Evolutionary conservation across 2,329 filamentous ascomycete genomes (phyloP).

Genomic region (Ascomycota sp.): DNA sequence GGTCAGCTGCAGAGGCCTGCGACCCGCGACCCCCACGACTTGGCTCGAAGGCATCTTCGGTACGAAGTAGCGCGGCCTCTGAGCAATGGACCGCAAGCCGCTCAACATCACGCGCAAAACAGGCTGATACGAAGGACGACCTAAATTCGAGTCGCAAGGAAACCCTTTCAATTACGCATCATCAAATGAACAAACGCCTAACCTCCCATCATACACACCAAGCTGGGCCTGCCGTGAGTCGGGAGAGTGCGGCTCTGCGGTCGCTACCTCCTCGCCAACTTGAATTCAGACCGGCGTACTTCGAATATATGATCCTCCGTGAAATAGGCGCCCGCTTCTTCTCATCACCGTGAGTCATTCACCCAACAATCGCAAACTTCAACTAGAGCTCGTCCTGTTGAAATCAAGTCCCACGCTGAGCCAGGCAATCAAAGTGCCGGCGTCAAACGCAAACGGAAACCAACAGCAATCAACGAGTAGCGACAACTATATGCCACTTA

Average conservation of each 20-base stretch:
- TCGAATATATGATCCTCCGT: slow-evolving; percentile 10
- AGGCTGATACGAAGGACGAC: too few species aligned
- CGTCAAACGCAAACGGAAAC: too few species aligned
- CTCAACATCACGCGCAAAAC: too few species aligned
- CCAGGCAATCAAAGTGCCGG: too few species aligned
- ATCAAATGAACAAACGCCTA: slow-evolving; percentile 20
- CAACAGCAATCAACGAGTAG: slow-evolving; percentile 9
- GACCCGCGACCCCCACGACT: too few species aligned
- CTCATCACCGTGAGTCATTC: neutral
- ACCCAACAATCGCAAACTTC: neutral
- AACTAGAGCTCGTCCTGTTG: too few species aligned
- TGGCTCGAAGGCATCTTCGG: too few species aligned
- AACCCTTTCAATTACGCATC: slow-evolving; percentile 20
- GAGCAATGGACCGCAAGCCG: too few species aligned
- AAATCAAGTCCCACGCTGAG: too few species aligned
- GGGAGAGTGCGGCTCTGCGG: neutral
- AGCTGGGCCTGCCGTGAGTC: slow-evolving; percentile 2
- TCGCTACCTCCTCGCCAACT: slow-evolving; percentile 7
- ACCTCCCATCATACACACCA: slow-evolving; percentile 23
- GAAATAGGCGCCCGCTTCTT: slow-evolving; percentile 1
- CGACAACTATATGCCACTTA: slow-evolving; percentile 10
- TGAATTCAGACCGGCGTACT: slow-evolving; percentile 17
- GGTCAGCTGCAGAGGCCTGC: neutral
- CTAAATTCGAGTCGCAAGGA: neutral
- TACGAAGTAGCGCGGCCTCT: too few species aligned